These are phyloP conservation scores for Psilocybe tampanensis DNA, from an alignment of 768 basidiomycete species.

Conservation along the genomic window DNA sequence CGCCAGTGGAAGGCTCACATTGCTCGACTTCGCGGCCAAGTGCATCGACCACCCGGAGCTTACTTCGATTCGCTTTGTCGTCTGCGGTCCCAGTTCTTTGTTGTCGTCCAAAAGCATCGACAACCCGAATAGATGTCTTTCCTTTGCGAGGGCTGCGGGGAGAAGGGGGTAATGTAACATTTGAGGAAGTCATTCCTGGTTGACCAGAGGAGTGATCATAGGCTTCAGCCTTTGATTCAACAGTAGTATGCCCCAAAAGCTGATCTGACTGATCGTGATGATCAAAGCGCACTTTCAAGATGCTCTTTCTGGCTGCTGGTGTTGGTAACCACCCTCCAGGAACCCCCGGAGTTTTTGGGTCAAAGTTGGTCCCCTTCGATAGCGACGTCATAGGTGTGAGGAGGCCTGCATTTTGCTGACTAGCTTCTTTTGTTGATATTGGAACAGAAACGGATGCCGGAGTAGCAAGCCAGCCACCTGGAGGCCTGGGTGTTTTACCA, in stretches of 20 bases:
- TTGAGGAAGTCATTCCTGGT: not conserved
- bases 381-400: slow-evolving; percentile 53
- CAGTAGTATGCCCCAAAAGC: slow-evolving; percentile 9
- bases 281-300: slow-evolving; percentile 77
- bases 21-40: slow-evolving; percentile 62
- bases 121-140: slow-evolving; percentile 46
- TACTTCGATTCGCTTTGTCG: slow-evolving; percentile 35
- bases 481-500: slow-evolving; percentile 18
- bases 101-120: slow-evolving; percentile 73
- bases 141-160: slow-evolving; percentile 21
- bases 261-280: slow-evolving; percentile 18
- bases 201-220: not conserved
- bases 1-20: slow-evolving; percentile 17
- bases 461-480: slow-evolving; percentile 18
- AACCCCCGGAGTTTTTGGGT: slow-evolving; percentile 62
- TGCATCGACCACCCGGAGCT: slow-evolving; percentile 66
- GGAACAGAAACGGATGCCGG: slow-evolving; percentile 9
- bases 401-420: slow-evolving; percentile 37
- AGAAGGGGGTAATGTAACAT: slow-evolving; percentile 10
- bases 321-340: slow-evolving; percentile 72
- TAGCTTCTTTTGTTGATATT: not conserved
- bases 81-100: slow-evolving; percentile 18
- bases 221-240: not conserved
- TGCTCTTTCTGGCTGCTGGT: slow-evolving; percentile 56
- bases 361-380: slow-evolving; percentile 47